Conservation (phyloP, 2,329 filamentous ascomycete genomes). For the Talaromyces albobiverticillius region DNA sequence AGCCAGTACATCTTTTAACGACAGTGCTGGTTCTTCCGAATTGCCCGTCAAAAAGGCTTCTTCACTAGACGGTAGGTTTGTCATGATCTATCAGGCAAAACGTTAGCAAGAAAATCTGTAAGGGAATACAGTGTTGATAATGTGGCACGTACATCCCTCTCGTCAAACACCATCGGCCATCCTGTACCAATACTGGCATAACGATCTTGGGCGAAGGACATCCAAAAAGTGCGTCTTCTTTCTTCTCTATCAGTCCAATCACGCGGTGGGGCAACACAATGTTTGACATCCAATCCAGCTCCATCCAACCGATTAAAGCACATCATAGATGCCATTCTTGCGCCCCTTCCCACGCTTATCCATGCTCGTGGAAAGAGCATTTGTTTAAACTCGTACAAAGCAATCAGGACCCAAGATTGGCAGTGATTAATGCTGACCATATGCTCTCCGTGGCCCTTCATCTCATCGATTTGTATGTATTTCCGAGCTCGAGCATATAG, state of each 20-base stretch:
- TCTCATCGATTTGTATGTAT: slow-evolving; percentile 83
- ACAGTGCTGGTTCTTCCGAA: slow-evolving; percentile 62
- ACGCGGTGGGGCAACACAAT: slow-evolving; percentile 77
- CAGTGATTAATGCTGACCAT: slow-evolving; percentile 83
- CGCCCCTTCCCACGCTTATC: slow-evolving; percentile 81
- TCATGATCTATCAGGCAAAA: slow-evolving; percentile 60
- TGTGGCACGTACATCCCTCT: slow-evolving; percentile 63
- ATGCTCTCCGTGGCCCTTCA: slow-evolving; percentile 87
- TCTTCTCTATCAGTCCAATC: slow-evolving; percentile 97
- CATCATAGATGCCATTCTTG: slow-evolving; percentile 87
- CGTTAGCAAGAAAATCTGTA: slow-evolving; percentile 16
- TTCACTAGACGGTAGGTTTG: slow-evolving; percentile 78
- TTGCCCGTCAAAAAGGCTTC: slow-evolving; percentile 80
- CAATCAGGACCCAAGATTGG: slow-evolving; percentile 77
- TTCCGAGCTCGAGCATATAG: slow-evolving; percentile 90
- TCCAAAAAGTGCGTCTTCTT: slow-evolving; percentile 88
- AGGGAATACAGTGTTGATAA: background rate
- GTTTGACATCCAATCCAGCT: slow-evolving; percentile 80
- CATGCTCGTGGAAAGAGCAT: slow-evolving; percentile 97
- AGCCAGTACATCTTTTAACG: slow-evolving; percentile 55
- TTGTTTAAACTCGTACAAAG: slow-evolving; percentile 89
- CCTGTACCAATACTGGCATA: slow-evolving; percentile 96
- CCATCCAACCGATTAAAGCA: slow-evolving; percentile 86
- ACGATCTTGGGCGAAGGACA: slow-evolving; percentile 84
- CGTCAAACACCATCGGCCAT: slow-evolving; percentile 93